phyloP scores from a whole-genome alignment of 2,329 filamentous ascomycete species.

The Colletotrichum cordylinicola region DNA sequence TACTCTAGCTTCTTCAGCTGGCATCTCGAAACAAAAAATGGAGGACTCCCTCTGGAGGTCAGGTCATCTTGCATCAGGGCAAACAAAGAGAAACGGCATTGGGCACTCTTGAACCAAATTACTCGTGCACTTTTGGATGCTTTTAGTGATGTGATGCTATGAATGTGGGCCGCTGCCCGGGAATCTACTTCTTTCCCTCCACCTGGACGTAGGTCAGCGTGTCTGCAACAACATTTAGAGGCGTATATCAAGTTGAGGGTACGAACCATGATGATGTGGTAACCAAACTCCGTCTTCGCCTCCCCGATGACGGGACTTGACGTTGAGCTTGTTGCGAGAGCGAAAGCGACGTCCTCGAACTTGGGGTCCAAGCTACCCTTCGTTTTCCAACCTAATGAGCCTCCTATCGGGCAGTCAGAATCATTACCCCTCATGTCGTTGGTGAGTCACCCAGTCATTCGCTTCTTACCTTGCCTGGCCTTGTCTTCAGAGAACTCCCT shows the following conservation, averaged over 20 bases:
- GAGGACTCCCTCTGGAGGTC: slow-evolving; percentile 39
- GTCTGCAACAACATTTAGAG: background rate
- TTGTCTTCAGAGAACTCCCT: slow-evolving; percentile 79
- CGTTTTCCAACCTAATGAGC: slow-evolving; percentile 75
- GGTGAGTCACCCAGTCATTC: background rate
- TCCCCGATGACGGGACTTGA: slow-evolving; percentile 70
- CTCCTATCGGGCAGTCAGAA: slow-evolving; percentile 52
- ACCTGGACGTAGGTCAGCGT: slow-evolving; percentile 32
- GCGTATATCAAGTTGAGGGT: background rate
- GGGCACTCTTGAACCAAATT: slow-evolving; percentile 20
- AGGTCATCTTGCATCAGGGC: slow-evolving; percentile 37
- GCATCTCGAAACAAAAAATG: slow-evolving; percentile 41
- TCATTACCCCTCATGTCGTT: background rate
- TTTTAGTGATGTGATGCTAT: background rate
- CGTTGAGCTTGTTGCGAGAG: slow-evolving; percentile 70
- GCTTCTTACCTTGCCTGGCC: slow-evolving; percentile 62
- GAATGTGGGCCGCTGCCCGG: background rate
- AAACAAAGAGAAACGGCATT: slow-evolving; percentile 26
- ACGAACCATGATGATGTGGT: slow-evolving; percentile 80
- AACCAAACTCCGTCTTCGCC: slow-evolving; percentile 77
- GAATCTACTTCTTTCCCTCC: slow-evolving; percentile 44
- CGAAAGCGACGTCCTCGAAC: slow-evolving; percentile 77
- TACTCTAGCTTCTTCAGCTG: slow-evolving; percentile 54
- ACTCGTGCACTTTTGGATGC: background rate
- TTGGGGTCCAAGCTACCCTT: slow-evolving; percentile 70